Conservation (phyloP, 805 yeast genomes). For the Debaryomyces hansenii region DNA sequence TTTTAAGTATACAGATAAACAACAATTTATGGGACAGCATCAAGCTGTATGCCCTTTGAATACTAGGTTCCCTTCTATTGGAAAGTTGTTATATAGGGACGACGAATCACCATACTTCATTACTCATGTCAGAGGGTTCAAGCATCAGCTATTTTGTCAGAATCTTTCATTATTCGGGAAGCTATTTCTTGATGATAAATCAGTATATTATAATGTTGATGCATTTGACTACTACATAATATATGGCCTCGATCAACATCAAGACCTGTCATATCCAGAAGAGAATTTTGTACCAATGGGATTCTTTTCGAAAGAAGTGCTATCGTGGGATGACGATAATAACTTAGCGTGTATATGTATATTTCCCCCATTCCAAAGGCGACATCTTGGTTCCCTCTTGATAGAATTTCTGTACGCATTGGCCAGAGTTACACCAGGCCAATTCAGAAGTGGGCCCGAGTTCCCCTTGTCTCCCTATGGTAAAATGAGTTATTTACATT, state of each 20-base stretch:
- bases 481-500: conserved; percentile 62
- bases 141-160: conserved; percentile 72
- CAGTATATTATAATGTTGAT: conserved; percentile 78
- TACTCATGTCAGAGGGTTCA: conserved; percentile 64
- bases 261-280: conserved; percentile 3
- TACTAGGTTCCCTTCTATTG: conserved; percentile 47
- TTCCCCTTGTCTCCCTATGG: conserved; percentile 87
- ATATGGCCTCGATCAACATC: conserved; percentile 47
- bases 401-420: conserved; percentile 82
- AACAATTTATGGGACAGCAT: conserved; percentile 52
- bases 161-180: conserved; percentile 82
- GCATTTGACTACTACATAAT: conserved; percentile 77
- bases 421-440: conserved; percentile 56
- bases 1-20: conserved; percentile 69
- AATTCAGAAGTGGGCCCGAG: conserved; percentile 82
- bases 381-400: conserved; percentile 72
- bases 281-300: conserved; percentile 64
- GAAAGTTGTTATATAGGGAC: conserved; percentile 68
- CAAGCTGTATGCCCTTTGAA: conserved; percentile 38
- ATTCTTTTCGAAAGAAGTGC: conserved; percentile 83
- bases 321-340: conserved; percentile 71
- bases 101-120: conserved; percentile 48
- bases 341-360: conserved; percentile 89
- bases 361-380: conserved; percentile 88
- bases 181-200: conserved; percentile 84